phyloP scores from a whole-genome alignment of 2,329 filamentous ascomycete genomes.

The Aureobasidium sp. region DNA sequence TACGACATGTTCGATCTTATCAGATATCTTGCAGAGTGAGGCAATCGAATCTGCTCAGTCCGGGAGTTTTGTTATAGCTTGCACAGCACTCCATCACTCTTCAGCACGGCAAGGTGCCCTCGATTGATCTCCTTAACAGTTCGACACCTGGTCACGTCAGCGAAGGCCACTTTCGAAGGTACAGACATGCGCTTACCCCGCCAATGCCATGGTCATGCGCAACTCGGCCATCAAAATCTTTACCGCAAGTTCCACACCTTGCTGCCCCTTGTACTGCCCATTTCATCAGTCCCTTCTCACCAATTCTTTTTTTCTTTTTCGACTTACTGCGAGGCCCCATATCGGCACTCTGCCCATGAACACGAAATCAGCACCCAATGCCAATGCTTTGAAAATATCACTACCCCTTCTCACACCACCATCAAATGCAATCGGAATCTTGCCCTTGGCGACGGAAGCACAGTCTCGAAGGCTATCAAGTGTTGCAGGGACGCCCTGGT shows the following conservation, averaged over 20 bases:
- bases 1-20: too few species aligned
- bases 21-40: too few species aligned
- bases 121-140: slow-evolving; percentile 16
- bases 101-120: slow-evolving; percentile 14
- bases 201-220: slow-evolving; percentile 14
- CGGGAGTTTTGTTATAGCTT: too few species aligned
- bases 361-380: slow-evolving; percentile 44
- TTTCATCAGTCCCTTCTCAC: slow-evolving; percentile 14
- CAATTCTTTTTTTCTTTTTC: not conserved
- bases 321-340: slow-evolving; percentile 42
- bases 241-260: slow-evolving; percentile 28
- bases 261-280: slow-evolving; percentile 30
- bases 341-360: slow-evolving; percentile 44
- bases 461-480: slow-evolving; percentile 43
- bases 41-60: too few species aligned
- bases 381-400: slow-evolving; percentile 53
- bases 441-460: slow-evolving; percentile 34
- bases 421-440: slow-evolving; percentile 56
- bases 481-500: slow-evolving; percentile 40
- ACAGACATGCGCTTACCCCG: not conserved
- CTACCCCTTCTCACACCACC: slow-evolving; percentile 49
- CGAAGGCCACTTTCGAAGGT: not conserved
- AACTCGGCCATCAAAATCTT: slow-evolving; percentile 17
- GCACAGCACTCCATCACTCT: slow-evolving; percentile 11
- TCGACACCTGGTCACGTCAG: slow-evolving; percentile 8